Conservation (phyloP, 805 yeast genomes). For the Pachysolen tannophilus region DNA sequence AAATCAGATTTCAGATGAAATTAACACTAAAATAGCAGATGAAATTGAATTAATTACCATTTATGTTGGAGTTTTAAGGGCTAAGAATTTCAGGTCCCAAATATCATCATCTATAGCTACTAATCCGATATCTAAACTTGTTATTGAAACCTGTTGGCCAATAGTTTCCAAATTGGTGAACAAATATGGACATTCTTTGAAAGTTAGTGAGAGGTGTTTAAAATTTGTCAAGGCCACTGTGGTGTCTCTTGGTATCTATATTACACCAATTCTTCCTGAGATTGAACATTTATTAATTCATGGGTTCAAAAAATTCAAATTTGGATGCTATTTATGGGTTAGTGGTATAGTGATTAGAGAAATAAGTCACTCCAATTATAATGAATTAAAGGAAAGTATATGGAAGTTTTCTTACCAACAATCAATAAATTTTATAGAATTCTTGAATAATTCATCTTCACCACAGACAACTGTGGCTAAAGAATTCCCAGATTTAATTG, state of each 20-base stretch:
- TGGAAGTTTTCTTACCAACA: conserved; percentile 73
- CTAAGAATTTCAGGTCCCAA: conserved; percentile 28
- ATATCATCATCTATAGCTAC: conserved; percentile 15
- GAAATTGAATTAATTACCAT: conserved; percentile 62
- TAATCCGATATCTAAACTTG: conserved; percentile 46
- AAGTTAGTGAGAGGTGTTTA: conserved; percentile 67
- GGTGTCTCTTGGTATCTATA: conserved; percentile 49
- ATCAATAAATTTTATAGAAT: conserved; percentile 45
- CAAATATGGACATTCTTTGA: conserved; percentile 49
- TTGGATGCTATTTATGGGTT: conserved; percentile 86
- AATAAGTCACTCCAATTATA: conserved; percentile 51
- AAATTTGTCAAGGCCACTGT: conserved; percentile 61
- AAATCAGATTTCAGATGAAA: conserved; percentile 24
- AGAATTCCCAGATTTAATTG: conserved; percentile 60
- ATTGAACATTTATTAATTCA: conserved; percentile 59
- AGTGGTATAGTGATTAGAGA: conserved; percentile 77
- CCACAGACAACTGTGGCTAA: conserved; percentile 15
- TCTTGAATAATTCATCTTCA: conserved; percentile 18
- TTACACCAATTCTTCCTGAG: conserved; percentile 51
- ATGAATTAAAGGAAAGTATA: conserved; percentile 47
- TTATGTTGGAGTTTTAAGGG: conserved; percentile 49
- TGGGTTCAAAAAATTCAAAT: conserved; percentile 62
- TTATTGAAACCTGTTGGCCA: conserved; percentile 54
- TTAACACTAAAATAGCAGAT: conserved; percentile 51
- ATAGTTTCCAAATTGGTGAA: conserved; percentile 37